Evolutionary conservation across 2,329 filamentous ascomycete genomes (phyloP), one percentile per base, ranked within the genome.

Genomic region (Colletotrichum tabaci): DNA sequence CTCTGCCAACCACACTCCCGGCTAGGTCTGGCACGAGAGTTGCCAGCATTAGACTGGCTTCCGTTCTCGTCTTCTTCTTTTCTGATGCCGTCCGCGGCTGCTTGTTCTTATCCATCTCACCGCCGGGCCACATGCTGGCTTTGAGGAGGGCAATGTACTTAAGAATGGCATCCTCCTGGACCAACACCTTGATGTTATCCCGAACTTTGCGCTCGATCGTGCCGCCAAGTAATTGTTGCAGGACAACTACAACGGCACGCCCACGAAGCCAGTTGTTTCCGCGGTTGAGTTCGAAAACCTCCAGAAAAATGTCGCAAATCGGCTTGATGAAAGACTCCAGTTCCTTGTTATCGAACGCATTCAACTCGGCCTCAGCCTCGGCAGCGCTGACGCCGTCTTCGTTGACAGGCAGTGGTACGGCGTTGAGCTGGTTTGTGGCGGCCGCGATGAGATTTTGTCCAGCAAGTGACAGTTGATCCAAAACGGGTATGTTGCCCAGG

Each of bases 251-350:
- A 1, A 98, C 96, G 0, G 96, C 96, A 26, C 96, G 91, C 0
- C 96, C 97, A 50, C 97, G 93, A 4, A 99, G 90, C 97, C 96
- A 99, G 81, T 97, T 98, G 82, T 97, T 98, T 50, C 96, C 95
- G 72, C 93, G 92, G 80, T 98, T 97, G 49, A 99, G 88, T 78
- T 98, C 95, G 78, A 99, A 99, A 0, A 95, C 90, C 80, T 99
- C 96, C 18, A 99, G 89, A 82, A 99, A 99, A 72, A 99, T 92
- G 81, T 99, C 96, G 82, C 95, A 98, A 73, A 99, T 98, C 4
- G 96, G 97, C 80, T 98, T 99, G 77, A 99, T 96, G 78, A 99
- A 98, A 1, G 96, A 96, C 79, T 97, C 95, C 2, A 95, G 87
- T 76, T 98, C 94, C 77, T 91, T 92, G 79, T 94, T 92, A 82